A percentile compares a stretch with the other conserved stretches of the same genome.
phyloP scores from a whole-genome alignment of 106 monocot species.

The Dendrobium officinale region DNA sequence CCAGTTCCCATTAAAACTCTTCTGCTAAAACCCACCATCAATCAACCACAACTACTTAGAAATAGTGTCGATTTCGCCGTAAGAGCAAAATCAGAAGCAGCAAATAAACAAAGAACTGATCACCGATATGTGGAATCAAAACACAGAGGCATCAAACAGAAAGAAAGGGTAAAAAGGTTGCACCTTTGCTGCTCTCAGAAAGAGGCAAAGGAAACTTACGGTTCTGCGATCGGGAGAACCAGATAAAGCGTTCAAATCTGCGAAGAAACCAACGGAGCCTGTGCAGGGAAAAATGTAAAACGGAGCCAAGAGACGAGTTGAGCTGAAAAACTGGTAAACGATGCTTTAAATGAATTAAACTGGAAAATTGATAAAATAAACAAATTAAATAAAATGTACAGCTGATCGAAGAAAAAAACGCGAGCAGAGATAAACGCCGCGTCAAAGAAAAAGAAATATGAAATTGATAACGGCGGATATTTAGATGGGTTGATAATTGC shows the following conservation, averaged over 20 bases:
- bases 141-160: not conserved
- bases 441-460: too few species aligned
- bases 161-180: not conserved
- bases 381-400: not conserved
- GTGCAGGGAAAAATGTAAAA: not conserved
- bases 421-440: not conserved
- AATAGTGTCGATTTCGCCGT: not conserved
- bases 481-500: too few species aligned
- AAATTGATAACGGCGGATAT: too few species aligned
- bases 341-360: not conserved
- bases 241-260: not conserved
- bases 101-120: not conserved
- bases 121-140: not conserved
- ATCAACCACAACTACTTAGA: not conserved
- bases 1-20: not conserved
- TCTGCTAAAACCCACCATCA: not conserved
- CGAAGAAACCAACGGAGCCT: not conserved
- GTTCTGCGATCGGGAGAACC: not conserved
- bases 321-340: conserved; percentile 2
- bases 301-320: not conserved
- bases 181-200: not conserved
- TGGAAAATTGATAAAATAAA: not conserved
- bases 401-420: not conserved
- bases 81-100: not conserved
- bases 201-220: not conserved